Evolutionary conservation across 441 rosid species (phyloP), one percentile per base, ranked within the genome.

Genomic region (Hura crepitans): DNA sequence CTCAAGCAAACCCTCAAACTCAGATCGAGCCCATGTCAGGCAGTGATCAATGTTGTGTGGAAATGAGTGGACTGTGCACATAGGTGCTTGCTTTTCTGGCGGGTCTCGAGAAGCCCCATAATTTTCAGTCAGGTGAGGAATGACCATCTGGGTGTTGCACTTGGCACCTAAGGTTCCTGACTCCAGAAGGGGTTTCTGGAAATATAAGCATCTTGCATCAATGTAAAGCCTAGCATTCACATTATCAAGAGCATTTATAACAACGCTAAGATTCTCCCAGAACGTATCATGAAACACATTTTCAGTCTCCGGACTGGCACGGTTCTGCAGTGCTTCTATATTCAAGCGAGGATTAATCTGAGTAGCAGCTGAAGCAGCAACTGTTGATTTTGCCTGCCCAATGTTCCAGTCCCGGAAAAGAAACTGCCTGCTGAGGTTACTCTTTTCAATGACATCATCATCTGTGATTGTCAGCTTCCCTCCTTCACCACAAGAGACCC

Each of bases 21-120:
- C 98, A 3, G 97, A 93, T 58, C 96, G 93, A 65, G 97, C 97
- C 98, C 98, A 93, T 45, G 98, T 91, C 78, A 93, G 74, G 81
- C 97, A 93, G 77, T 93, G 98, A 73, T 93, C 98, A 68, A 93
- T 93, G 74, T 93, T 93, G 80, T 93, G 98, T 2, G 98, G 98
- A 74, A 93, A 93, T 0, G 98, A 93, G 66, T 93, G 98, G 71
- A 93, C 89, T 6, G 98, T 93, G 81, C 97, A 93, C 96, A 93
- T 93, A 18, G 98, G 98, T 18, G 98, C 97, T 81, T 93, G 97
- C 78, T 85, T 93, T 89, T 93, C 98, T 4, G 98, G 98, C 43
- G 96, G 98, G 50, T 93, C 98, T 73, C 96, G 81, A 68, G 98
- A 93, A 55, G 98, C 98, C 50, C 98, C 98, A 76, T 93, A 93